Percentiles rank a stretch among this genome's conserved stretches.
phyloP scores from a whole-genome alignment of 495 filamentous ascomycete species.

The Aspergillus cristatus region DNA sequence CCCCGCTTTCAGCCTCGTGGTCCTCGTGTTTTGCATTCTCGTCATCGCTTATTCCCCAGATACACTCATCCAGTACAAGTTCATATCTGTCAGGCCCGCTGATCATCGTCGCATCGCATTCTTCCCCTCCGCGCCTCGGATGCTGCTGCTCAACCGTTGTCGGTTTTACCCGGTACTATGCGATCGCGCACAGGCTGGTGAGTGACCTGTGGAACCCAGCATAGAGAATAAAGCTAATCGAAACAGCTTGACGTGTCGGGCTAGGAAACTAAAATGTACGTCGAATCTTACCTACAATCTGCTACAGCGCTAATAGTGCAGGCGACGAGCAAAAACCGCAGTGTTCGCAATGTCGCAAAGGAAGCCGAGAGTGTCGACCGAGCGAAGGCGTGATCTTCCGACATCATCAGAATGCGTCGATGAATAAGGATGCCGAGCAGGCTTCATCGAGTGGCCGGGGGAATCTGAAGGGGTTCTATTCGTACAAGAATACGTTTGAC shows the following conservation, averaged over 20 bases:
- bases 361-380: conserved; percentile 50
- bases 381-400: conserved; percentile 58
- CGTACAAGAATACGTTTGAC: conserved; percentile 60
- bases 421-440: conserved; percentile 41
- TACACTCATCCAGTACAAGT: no score
- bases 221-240: neutral
- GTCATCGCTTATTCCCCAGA: no score
- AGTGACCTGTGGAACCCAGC: conserved; percentile 4
- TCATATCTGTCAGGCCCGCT: no score
- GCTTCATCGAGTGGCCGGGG: conserved; percentile 31
- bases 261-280: conserved; percentile 54
- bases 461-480: conserved; percentile 55
- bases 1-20: neutral
- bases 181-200: conserved; percentile 46
- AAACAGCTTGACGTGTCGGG: conserved; percentile 50
- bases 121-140: conserved; percentile 9
- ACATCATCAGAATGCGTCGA: conserved; percentile 65
- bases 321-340: conserved; percentile 49
- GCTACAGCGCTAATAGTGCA: no score
- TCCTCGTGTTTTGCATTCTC: neutral
- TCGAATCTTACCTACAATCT: no score
- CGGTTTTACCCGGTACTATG: conserved; percentile 34
- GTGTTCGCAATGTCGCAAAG: conserved; percentile 52
- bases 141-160: conserved; percentile 22
- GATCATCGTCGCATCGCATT: conserved; percentile 4